Conservation (phyloP, 305 asterid species). For the Andrographis paniculata region DNA sequence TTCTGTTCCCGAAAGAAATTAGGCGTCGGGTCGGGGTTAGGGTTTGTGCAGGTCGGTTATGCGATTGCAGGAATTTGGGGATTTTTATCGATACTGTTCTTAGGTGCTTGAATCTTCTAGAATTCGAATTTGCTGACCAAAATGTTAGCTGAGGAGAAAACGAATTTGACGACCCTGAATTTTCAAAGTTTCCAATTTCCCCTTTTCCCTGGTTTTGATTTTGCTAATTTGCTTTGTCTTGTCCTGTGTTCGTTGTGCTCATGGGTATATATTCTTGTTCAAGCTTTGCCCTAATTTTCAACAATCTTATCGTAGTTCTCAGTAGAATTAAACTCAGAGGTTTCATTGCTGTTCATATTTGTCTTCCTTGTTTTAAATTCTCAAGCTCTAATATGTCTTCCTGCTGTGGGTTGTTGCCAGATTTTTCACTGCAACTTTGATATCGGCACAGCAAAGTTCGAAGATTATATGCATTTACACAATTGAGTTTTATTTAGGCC, state of each 20-base stretch:
- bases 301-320: no score
- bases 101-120: constrained; percentile 41
- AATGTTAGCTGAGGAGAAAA: no score
- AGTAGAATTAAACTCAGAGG: no score
- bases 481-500: constrained; percentile 14
- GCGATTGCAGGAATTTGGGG: constrained; percentile 19
- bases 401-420: constrained; percentile 24
- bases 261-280: constrained; percentile 11
- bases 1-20: background rate
- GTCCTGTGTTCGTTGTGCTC: constrained; percentile 26
- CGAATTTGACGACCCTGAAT: constrained; percentile 25
- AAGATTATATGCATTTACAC: constrained; percentile 4
- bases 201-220: background rate
- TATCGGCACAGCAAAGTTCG: constrained; percentile 12
- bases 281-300: background rate
- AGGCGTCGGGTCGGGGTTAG: constrained; percentile 20
- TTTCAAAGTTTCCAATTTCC: constrained; percentile 18
- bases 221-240: constrained; percentile 2
- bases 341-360: background rate
- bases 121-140: constrained; percentile 21
- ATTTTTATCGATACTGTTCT: constrained; percentile 10
- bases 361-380: constrained; percentile 5
- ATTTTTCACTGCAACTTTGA: background rate
- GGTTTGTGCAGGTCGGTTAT: constrained; percentile 23
- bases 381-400: constrained; percentile 17